phyloP scores from a whole-genome alignment of 164 flowering plant species.

The Akebia trifoliata region DNA sequence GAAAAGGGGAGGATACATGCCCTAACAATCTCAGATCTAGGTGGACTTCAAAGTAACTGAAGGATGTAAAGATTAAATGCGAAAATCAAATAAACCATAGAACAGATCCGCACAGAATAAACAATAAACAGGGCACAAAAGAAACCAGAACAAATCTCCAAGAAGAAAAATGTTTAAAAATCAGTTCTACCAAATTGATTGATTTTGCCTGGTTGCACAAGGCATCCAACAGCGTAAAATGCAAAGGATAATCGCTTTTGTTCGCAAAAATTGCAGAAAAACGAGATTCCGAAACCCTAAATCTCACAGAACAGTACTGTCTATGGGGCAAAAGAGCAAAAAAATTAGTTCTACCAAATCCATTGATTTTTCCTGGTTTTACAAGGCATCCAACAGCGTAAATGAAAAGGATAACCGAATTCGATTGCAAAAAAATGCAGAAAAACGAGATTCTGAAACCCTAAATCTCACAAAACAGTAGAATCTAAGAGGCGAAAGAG shows the following conservation, averaged over 20 bases:
- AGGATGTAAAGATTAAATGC: too few relatives aligned
- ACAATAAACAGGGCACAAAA: too few relatives aligned
- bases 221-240: background rate
- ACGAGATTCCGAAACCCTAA: background rate
- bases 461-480: background rate
- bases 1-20: background rate
- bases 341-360: too few relatives aligned
- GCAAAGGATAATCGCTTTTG: too few relatives aligned
- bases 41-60: too few relatives aligned
- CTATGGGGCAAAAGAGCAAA: too few relatives aligned
- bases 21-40: constrained; percentile 1
- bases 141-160: background rate
- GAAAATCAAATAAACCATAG: too few relatives aligned
- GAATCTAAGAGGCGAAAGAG: background rate
- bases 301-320: background rate
- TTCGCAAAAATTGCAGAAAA: background rate
- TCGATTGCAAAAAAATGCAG: background rate
- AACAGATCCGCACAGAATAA: too few relatives aligned
- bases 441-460: constrained; percentile 1
- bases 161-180: background rate
- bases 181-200: too few relatives aligned
- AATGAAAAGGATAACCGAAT: background rate
- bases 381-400: too few relatives aligned
- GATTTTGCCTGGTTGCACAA: background rate
- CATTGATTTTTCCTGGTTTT: too few relatives aligned